Base-by-base conservation (phyloP, 1,139 yeast species). In the Zygosaccharomyces pseudobailii region DNA sequence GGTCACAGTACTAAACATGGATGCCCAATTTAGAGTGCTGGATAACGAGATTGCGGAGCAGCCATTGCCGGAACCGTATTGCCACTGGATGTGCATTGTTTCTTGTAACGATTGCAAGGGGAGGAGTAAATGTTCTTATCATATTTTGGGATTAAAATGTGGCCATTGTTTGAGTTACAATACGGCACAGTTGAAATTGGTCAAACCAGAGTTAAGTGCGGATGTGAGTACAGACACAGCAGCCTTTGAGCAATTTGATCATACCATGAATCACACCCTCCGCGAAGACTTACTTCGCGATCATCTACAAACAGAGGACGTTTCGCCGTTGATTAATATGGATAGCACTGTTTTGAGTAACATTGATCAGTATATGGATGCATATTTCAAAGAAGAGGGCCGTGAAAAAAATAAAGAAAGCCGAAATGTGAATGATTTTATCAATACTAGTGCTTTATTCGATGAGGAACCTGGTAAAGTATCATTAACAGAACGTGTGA, bases 41-140 rank as follows among this genome's bases (percentile, higher is more conserved):
- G 97, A 90, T 65, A 82, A 79, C 59, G 97, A 90, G 64, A 87
- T 90, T 45, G 73, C 71, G 33, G 79, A 79, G 57, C 88, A 85
- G 63, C 84, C 83, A 6, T 71, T 90, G 64, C 97, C 97, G 0
- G 76, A 80, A 19, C 96, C 95, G 3, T 83, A 88, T 63, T 75
- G 75, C 51, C 63, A 71, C 46, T 88, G 96, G 96, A 71, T 81
- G 47, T 83, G 92, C 55, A 78, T 86, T 39, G 75, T 89, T 8
- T 76, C 83, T 49, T 90, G 97, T 68, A 86, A 87, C 65, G 97
- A 90, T 67, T 90, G 97, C 66, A 82, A 82, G 50, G 94, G 95
- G 13, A 85, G 85, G 66, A 80, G 89, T 30, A 79, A 82, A 53
- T 84, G 84, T 19, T 70, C 78, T 5, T 90, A 86, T 66, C 97